Evolutionary conservation across 2,329 filamentous ascomycete species (phyloP).

Genomic region (Lachnellula occidentalis): DNA sequence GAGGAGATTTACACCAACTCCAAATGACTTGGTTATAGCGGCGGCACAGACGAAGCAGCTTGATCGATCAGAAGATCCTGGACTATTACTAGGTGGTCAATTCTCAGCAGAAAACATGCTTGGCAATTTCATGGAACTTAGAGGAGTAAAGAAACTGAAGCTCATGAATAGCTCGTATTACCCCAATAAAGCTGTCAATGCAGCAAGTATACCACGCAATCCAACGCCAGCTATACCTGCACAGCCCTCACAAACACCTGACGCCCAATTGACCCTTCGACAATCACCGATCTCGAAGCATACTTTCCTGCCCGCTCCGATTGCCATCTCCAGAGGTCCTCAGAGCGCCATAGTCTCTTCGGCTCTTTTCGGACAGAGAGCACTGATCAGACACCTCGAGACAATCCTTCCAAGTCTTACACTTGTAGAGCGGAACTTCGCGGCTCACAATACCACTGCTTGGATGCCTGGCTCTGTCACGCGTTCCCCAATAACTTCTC

Average conservation of each 20-base stretch:
- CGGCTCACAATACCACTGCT: constrained; percentile 32
- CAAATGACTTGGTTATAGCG: constrained; percentile 1
- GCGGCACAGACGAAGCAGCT: constrained; percentile 18
- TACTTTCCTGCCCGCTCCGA: constrained; percentile 16
- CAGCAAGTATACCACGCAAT: background rate
- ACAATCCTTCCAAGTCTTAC: constrained; percentile 42
- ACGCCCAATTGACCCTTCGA: constrained; percentile 5
- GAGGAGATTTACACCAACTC: background rate
- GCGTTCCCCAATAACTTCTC: constrained; percentile 34
- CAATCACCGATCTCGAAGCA: constrained; percentile 9
- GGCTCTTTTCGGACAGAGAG: constrained; percentile 38
- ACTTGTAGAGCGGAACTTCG: constrained; percentile 58
- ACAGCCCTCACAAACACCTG: background rate
- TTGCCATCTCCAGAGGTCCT: constrained; percentile 17
- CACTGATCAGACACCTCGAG: constrained; percentile 46
- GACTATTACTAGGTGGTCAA: constrained; percentile 15
- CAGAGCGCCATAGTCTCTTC: constrained; percentile 49
- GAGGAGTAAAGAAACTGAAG: constrained; percentile 33
- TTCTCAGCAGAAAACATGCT: constrained; percentile 40
- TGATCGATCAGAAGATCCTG: constrained; percentile 14
- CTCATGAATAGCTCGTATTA: constrained; percentile 28
- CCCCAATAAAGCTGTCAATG: background rate
- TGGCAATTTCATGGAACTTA: constrained; percentile 45
- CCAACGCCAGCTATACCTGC: background rate
- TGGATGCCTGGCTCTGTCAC: constrained; percentile 32